Base-by-base conservation (phyloP, 352 stramenopile species). In the Pythium utonaiense region DNA sequence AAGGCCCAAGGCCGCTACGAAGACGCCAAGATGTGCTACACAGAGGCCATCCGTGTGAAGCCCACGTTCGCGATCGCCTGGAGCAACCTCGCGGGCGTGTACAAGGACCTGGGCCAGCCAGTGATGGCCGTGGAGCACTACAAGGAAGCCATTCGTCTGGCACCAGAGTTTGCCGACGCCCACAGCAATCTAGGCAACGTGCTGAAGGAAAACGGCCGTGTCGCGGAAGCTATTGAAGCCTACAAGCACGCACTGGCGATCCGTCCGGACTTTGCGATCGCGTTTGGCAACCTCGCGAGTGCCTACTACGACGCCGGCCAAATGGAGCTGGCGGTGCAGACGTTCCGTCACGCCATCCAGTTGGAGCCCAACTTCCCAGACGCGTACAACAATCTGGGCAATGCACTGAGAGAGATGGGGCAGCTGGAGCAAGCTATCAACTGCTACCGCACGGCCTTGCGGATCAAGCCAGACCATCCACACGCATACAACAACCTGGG, bases 401-500 rank as follows among this genome's bases (percentile, higher is more conserved):
- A 98, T 49, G 93, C 93, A 10, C 66, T 97, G 38, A 77, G 89
- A 10, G 90, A 97, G 47, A 76, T 91, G 38, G 85, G 80, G 6
- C 79, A 96, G 45, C 67, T 93, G 21, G 83, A 93, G 41, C 81
- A 90, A 36, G 73, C 81, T 6, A 85, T 97, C 17, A 80, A 75
- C 45, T 96, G 87, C 69, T 98, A 97, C 69, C 78, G 86, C 21
- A 95, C 86, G 22, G 91, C 90, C 28, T 69, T 98, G 44, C 74
- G 88, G 27, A 73, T 98, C 24, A 97, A 96, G 60, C 83, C 91
- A 0, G 90, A 98, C 70, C 91, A 98, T 64, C 87, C 91, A 10
- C 90, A 97, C 62, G 91, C 91, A 7, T 98, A 98, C 75, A 98
- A 98, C 77, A 98, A 97, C 55, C 51, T 97, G n/a, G 92, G 89